phyloP scores from a whole-genome alignment of 257 asterid species.

The Cruciata laevipes region DNA sequence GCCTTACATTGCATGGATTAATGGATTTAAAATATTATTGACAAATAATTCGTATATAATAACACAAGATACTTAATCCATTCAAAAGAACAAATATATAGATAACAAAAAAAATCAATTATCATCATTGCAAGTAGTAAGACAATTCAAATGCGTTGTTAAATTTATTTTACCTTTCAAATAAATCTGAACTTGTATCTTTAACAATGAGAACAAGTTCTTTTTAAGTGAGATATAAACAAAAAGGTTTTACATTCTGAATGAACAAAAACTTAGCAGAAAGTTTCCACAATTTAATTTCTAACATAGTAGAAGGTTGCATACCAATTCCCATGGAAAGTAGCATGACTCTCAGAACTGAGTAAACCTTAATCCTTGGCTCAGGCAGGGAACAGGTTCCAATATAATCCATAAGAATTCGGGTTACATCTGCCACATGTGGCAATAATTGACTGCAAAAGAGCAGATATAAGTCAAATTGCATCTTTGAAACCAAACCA shows the following conservation, averaged over 20 bases:
- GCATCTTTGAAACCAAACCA: neutral
- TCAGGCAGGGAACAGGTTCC: neutral
- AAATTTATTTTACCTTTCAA: too few relatives aligned
- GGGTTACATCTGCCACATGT: neutral
- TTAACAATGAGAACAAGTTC: too few relatives aligned
- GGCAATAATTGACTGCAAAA: slow-evolving; percentile 6
- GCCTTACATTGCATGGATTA: too few relatives aligned
- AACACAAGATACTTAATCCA: too few relatives aligned
- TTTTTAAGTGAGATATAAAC: too few relatives aligned
- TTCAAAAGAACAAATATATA: too few relatives aligned
- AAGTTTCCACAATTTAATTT: neutral
- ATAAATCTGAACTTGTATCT: too few relatives aligned
- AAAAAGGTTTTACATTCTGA: neutral
- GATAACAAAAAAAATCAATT: too few relatives aligned
- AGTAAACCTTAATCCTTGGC: slow-evolving; percentile 1
- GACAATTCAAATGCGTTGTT: too few relatives aligned
- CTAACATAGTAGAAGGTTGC: neutral
- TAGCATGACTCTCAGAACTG: neutral
- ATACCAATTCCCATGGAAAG: slow-evolving; percentile 1
- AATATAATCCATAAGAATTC: neutral
- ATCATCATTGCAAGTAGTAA: too few relatives aligned
- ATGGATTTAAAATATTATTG: too few relatives aligned
- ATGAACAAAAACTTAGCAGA: neutral
- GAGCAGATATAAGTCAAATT: neutral
- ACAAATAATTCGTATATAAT: too few relatives aligned